Evolutionary conservation across 2,329 filamentous ascomycete species (phyloP), one percentile per base, ranked within the genome.

Genomic region (Fusarium camptoceras): DNA sequence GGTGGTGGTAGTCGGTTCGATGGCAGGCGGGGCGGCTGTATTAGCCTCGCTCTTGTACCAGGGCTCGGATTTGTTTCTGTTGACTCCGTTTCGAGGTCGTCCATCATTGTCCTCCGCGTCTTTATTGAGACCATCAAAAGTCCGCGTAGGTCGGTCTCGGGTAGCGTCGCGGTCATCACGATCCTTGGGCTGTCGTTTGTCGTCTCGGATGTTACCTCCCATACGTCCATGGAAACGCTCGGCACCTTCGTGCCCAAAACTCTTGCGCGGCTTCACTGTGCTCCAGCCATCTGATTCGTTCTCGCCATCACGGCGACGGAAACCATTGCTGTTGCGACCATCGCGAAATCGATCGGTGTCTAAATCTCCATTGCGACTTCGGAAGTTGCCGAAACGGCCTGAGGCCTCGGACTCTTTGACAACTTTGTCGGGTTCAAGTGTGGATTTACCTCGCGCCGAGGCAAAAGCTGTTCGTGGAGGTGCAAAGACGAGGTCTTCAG

Each of bases 401-500:
- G 82, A 81, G 15, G 80, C 75, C 25, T 88, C 86, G 10, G 78
- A 59, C 50, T 88, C 87, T 72, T 87, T 89, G 25, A 76, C 66
- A 5, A 81, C 76, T 71, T 88, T 89, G 28, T 90, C 86, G 44
- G 81, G 82, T 51, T 88, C 87, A 51, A 84, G 81, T 16, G 81
- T 80, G 63, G 85, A 83, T 55, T 80, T 78, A 25, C 87, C 83
- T 62, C 92, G 92, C 24, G 91, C 87, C 2, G 94, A 97, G 55
- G 93, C 89, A 79, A 98, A 97, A 46, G 89, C 89, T 48, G 89
- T 93, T 79, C 93, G 92, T 3, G 94, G 93, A 22, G 94, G 94
- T 16, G 93, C 94, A 61, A 97, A 91, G 62, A 96, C 87, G 61
- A 97, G 92, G 70, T 97, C 94, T 74, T 97, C 94, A 75, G 88